Base-by-base conservation (phyloP, 1,284 basidiomycete genomes). In the Tylopilus microsporus region DNA sequence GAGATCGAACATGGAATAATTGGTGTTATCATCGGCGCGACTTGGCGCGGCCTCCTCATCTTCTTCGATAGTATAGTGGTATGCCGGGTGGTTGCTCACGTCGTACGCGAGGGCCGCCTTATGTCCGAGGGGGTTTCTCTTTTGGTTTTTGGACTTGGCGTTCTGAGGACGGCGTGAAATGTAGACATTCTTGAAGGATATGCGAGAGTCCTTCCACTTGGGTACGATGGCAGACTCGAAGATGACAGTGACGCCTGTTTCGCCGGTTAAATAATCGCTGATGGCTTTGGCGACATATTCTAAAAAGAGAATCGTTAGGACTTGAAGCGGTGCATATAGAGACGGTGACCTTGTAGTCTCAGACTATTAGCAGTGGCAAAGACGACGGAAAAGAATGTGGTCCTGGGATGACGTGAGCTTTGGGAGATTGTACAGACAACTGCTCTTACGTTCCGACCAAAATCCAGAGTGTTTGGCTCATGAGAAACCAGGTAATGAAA, bases 191-290 rank as follows among this genome's bases (percentile, higher is more conserved):
- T 94, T 92, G 81, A 99, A 97, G 2, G 93, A 94, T 61, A 99
- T 91, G 21, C 89, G 87, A 16, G 92, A 95, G 67, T 96, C 92
- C 61, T 92, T 92, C 94, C 96, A 98, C 71, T 94, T 94, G 4
- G 96, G 96, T 6, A 99, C 94, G 65, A 99, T 95, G 34, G 97
- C 97, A 9, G 92, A 94, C 74, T 98, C 96, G 72, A 98, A 99
- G 53, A 97, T 91, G 65, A 99, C 89, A 5, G 87, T 94, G 49
- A 97, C 87, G 0, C 97, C 97, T 0, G 94, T 97, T 71, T 95
- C 90, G 1, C 87, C 81, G 2, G 97, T 98, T 55, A 99, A 79
- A 70, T 98, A 96, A 73, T 95, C 87, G 61, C 94, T 96, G 51
- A 99, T 88, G 48, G 85, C 87, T 49, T 87, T 83, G 7, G 95